Conservation (phyloP, 371 early-diverging fungal species). For the Zopfochytrium polystomum region DNA sequence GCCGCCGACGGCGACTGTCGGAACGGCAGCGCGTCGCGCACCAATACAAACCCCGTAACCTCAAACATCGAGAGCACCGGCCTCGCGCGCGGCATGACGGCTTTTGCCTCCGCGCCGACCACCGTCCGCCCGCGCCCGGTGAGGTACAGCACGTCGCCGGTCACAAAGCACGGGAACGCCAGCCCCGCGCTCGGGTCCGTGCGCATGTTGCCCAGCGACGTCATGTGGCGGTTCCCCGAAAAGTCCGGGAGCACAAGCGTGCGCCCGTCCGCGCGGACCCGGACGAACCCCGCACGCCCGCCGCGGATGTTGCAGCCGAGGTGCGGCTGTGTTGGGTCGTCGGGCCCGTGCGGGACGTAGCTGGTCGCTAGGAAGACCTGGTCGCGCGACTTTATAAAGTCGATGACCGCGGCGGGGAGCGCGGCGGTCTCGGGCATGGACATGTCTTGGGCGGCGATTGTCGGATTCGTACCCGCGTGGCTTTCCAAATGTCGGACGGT, state of each 20-base stretch:
- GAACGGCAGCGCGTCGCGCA: slow-evolving; percentile 8
- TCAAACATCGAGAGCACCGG: slow-evolving; percentile 1
- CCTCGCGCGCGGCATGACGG: slow-evolving; percentile 16
- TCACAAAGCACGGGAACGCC: slow-evolving; percentile 15
- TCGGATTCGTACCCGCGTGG: not conserved
- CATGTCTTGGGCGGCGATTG: not conserved
- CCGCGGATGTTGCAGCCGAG: slow-evolving; percentile 24
- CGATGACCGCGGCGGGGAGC: not conserved
- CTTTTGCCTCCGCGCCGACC: slow-evolving; percentile 11
- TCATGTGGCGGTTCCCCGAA: slow-evolving; percentile 25
- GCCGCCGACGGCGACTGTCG: not conserved
- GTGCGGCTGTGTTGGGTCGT: not conserved
- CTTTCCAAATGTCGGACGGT: slow-evolving; percentile 7
- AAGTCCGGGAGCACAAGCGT: slow-evolving; percentile 22
- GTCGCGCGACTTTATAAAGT: not conserved
- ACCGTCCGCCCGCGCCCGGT: slow-evolving; percentile 21
- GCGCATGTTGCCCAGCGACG: slow-evolving; percentile 27
- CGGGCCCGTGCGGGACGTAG: slow-evolving; percentile 4
- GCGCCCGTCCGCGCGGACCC: slow-evolving; percentile 4
- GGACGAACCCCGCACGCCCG: slow-evolving; percentile 24
- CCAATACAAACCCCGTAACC: slow-evolving; percentile 6
- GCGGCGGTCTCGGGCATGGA: not conserved
- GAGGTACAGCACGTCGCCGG: slow-evolving; percentile 21
- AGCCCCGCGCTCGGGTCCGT: slow-evolving; percentile 23
- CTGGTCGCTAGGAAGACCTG: slow-evolving; percentile 5